These are phyloP conservation scores for Plantago elongata DNA, from an alignment of 257 asterid genomes.

Conservation along the genomic window DNA sequence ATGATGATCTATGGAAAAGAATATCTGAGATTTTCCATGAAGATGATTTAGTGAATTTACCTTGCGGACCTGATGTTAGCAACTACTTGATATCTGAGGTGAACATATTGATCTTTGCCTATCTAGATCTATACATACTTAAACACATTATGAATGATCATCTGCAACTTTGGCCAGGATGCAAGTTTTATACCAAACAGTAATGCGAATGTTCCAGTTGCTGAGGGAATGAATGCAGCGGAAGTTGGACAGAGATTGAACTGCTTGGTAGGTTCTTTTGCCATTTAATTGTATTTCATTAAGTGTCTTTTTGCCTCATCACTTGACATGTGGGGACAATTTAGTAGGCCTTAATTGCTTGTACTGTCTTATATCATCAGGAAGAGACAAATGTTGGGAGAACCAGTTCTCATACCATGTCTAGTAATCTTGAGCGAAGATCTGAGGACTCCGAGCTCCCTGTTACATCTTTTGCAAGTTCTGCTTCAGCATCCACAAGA, in stretches of 20 bases:
- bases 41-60: slow-evolving; percentile 72
- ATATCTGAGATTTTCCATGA: slow-evolving; percentile 74
- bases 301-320: slow-evolving; percentile 1
- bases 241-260: slow-evolving; percentile 66
- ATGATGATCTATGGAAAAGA: slow-evolving; percentile 58
- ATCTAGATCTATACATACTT: slow-evolving; percentile 4
- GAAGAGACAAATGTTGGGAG: slow-evolving; percentile 49
- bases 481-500: slow-evolving; percentile 43
- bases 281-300: slow-evolving; percentile 13
- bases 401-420: slow-evolving; percentile 38
- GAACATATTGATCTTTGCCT: slow-evolving; percentile 7
- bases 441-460: slow-evolving; percentile 53
- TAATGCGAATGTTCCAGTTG: slow-evolving; percentile 46
- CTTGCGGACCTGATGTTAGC: slow-evolving; percentile 92
- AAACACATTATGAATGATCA: slow-evolving; percentile 17
- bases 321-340: background rate
- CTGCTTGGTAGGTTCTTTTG: slow-evolving; percentile 38
- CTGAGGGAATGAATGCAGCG: slow-evolving; percentile 79
- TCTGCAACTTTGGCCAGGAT: slow-evolving; percentile 44
- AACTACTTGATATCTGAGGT: slow-evolving; percentile 92
- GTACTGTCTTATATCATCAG: slow-evolving; percentile 32
- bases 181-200: slow-evolving; percentile 63
- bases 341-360: background rate
- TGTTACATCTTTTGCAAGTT: slow-evolving; percentile 40
- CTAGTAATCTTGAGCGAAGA: slow-evolving; percentile 45